Base-by-base conservation (phyloP, 129 eudicot species). In the Flaveria robusta region DNA sequence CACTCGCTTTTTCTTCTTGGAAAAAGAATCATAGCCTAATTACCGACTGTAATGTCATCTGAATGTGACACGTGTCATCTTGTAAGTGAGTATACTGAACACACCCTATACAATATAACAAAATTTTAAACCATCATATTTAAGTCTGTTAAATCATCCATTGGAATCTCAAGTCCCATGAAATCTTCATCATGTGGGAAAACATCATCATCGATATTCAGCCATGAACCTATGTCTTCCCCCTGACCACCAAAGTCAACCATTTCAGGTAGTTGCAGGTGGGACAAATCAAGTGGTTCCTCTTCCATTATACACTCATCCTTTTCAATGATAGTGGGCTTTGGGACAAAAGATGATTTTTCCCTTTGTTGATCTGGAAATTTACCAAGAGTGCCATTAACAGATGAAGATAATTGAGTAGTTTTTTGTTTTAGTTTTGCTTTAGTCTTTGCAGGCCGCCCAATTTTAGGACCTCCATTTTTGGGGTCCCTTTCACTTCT, bases 151-250 rank as follows among this genome's bases (percentile, higher is more conserved):
- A 92, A 79, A 84, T 92, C 97, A 83, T 92, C 97, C 97, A 89
- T 92, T 54, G 97, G 97, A 76, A 92, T 92, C 81, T 86, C 97
- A 52, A 92, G 97, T 55, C 96, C 96, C 89, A 87, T 80, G 71
- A 74, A 89, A 56, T 86, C 96, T 16, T 85, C 74, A 81, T 91
- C 97, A 66, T 85, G 97, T 26, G 37, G 37, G 37, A 89, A 74
- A 37, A 85, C 85, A 5, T 87, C 96, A 72, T 92, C 97, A 46
- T 89, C 97, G 10, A 92, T 86, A 80, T 89, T 87, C 81, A 92
- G 84, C 97, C 97, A 92, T 39, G 97, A 89, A 22, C 89, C 96
- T 41, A 89, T 58, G 55, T 89, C 92, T 73, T 91, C 84, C 71
- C 91, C 96, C 77, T 92, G 91, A 71, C 82, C 93, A 63, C 90